phyloP scores from a whole-genome alignment of 2,329 filamentous ascomycete species.

The Juglanconis sp. region DNA sequence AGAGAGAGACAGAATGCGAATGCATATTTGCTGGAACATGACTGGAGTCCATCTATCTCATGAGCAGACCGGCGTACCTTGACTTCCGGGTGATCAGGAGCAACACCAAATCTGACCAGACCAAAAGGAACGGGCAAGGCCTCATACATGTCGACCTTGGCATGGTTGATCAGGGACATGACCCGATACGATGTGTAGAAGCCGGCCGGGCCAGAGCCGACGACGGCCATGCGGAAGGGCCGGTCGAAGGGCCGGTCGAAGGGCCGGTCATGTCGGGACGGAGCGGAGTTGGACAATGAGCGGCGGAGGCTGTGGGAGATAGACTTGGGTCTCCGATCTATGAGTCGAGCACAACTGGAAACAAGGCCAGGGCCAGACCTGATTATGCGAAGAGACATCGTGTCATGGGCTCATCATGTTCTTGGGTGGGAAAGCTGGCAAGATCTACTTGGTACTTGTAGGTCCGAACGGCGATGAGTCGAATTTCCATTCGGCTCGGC shows the following conservation, averaged over 20 bases:
- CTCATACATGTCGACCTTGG: slow-evolving; percentile 93
- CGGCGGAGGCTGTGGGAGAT: background rate
- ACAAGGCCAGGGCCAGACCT: slow-evolving; percentile 1
- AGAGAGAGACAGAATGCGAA: too few species aligned
- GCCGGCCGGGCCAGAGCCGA: slow-evolving; percentile 91
- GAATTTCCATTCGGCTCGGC: slow-evolving; percentile 4
- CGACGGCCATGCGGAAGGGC: slow-evolving; percentile 76
- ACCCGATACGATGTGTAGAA: slow-evolving; percentile 92
- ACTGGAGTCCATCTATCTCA: background rate
- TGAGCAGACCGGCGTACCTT: slow-evolving; percentile 58
- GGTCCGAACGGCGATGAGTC: background rate
- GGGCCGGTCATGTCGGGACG: slow-evolving; percentile 39
- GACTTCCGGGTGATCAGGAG: slow-evolving; percentile 97
- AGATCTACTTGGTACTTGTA: background rate
- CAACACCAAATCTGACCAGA: slow-evolving; percentile 88
- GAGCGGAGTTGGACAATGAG: slow-evolving; percentile 13
- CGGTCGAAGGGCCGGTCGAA: slow-evolving; percentile 41
- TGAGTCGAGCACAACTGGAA: background rate
- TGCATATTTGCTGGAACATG: background rate
- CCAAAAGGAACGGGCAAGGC: slow-evolving; percentile 89
- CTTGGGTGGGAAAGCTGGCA: background rate
- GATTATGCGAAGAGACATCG: slow-evolving; percentile 3
- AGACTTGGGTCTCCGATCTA: background rate
- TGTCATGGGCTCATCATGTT: background rate
- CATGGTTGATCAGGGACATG: slow-evolving; percentile 69